Conservation (phyloP, 352 stramenopile species). For the Globisporangium spinosum region DNA sequence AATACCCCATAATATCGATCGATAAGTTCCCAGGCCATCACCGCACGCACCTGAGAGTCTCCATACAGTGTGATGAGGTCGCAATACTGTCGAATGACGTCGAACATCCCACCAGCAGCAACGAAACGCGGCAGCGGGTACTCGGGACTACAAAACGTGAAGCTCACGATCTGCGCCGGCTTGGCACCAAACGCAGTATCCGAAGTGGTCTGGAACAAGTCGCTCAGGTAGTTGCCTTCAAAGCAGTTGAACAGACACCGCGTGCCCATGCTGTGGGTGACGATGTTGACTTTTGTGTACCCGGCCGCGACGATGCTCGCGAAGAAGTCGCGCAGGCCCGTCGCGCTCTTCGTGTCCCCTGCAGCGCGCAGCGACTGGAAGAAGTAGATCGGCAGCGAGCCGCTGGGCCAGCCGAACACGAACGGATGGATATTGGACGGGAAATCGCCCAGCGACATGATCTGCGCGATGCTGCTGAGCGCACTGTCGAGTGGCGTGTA, state of each 20-base stretch:
- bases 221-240: slow-evolving; percentile 13
- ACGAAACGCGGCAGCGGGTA: slow-evolving; percentile 45
- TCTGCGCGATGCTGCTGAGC: slow-evolving; percentile 22
- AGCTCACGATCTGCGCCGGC: slow-evolving; percentile 13
- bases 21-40: background rate
- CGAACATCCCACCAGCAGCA: slow-evolving; percentile 34
- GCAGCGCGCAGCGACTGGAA: slow-evolving; percentile 18
- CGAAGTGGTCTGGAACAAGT: slow-evolving; percentile 18
- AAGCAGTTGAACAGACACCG: slow-evolving; percentile 22
- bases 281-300: slow-evolving; percentile 25
- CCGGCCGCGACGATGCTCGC: slow-evolving; percentile 22
- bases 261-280: slow-evolving; percentile 26
- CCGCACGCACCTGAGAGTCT: slow-evolving; percentile 24
- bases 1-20: background rate
- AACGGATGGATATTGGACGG: slow-evolving; percentile 22
- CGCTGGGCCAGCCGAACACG: slow-evolving; percentile 25
- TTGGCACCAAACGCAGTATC: slow-evolving; percentile 12
- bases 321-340: slow-evolving; percentile 21
- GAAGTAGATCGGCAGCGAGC: slow-evolving; percentile 19
- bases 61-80: slow-evolving; percentile 53
- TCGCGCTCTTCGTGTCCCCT: slow-evolving; percentile 11
- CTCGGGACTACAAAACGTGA: slow-evolving; percentile 63
- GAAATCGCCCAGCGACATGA: slow-evolving; percentile 23
- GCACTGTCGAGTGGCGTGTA: slow-evolving; percentile 20
- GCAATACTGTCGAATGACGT: slow-evolving; percentile 38